Evolutionary conservation across 331 rosid genomes (phyloP), one percentile per base, ranked within the genome.

Genomic region (Quercus tomentella): DNA sequence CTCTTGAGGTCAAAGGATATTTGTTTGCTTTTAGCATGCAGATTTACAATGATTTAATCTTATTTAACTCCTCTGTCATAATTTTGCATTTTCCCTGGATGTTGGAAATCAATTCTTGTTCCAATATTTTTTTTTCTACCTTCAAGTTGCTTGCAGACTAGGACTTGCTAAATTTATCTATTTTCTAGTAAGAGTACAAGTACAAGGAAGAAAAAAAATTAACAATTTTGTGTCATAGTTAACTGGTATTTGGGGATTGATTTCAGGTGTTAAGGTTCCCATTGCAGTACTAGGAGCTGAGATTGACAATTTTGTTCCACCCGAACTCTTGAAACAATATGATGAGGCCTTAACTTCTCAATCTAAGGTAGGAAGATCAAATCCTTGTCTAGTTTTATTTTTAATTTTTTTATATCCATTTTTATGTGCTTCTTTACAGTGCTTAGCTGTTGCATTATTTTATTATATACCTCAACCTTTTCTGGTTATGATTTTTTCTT

Each of bases 261-360:
- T 70, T 86, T 72, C 87, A 94, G 97, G 73, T 25, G 84, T 89
- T 26, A 75, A 90, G 67, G 69, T 76, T 87, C 98, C 90, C 14
- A 81, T 88, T 77, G 77, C 93, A 21, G 28, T 92, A 51, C 92
- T 90, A 21, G 98, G 96, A 88, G 97, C 88, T 25, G 89, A 88
- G 91, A 55, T 72, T 31, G 97, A 94, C 79, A 10, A 41, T 0
- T 0, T 58, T 7, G 60, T 86, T 81, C 96, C 94, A 55, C 96
- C 92, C 0, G 81, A 83, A 79, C 81, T 88, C 33, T 25, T 94
- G 77, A 83, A 80, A 68, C 88, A 94, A 84, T 89, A 86, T 69
- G 86, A 90, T 72, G 80, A 77, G 76, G 75, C 68, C 78, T 82
- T 92, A 52, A 30, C 54, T 56, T 80, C 85, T 72, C 86, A 81